A percentile compares a stretch with the other conserved stretches of the same genome.
phyloP scores from a whole-genome alignment of 148 eudicot genomes.

The Rhododendron simsii region DNA sequence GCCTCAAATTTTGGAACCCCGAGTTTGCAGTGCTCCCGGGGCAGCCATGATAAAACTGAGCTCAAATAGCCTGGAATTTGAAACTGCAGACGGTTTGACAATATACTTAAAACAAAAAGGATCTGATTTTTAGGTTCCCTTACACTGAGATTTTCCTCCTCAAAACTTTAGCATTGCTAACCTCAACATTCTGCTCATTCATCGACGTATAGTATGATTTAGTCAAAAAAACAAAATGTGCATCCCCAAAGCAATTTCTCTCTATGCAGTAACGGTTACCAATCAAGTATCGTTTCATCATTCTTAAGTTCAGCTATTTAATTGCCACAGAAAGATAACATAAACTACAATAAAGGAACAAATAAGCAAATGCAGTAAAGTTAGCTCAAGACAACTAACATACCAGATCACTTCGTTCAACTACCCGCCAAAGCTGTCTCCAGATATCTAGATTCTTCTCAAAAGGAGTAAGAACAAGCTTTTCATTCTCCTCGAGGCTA shows the following conservation, averaged over 20 bases:
- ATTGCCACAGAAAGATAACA: neutral
- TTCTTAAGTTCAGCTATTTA: neutral
- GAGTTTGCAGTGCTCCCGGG: neutral
- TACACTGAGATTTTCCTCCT: neutral
- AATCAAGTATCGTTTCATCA: neutral
- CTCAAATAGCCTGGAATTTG: neutral
- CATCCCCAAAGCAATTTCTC: neutral
- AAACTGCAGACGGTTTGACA: neutral
- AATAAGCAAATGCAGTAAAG: neutral
- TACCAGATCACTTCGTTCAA: slow-evolving; percentile 99
- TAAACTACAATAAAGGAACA: slow-evolving; percentile 1
- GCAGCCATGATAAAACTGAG: neutral
- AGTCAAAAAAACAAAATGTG: neutral
- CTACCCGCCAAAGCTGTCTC: slow-evolving; percentile 99
- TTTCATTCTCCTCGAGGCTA: slow-evolving; percentile 95
- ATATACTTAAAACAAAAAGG: neutral
- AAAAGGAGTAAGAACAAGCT: slow-evolving; percentile 94
- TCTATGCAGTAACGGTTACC: neutral
- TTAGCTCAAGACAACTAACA: slow-evolving; percentile 6
- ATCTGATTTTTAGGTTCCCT: neutral
- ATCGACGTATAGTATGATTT: neutral
- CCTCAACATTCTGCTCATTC: neutral
- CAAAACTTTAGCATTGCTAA: neutral
- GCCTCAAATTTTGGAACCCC: neutral
- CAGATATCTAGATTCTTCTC: slow-evolving; percentile 98